These are phyloP conservation scores for Leccinum laetum DNA, from an alignment of 1,284 basidiomycete species.

Conservation along the genomic window DNA sequence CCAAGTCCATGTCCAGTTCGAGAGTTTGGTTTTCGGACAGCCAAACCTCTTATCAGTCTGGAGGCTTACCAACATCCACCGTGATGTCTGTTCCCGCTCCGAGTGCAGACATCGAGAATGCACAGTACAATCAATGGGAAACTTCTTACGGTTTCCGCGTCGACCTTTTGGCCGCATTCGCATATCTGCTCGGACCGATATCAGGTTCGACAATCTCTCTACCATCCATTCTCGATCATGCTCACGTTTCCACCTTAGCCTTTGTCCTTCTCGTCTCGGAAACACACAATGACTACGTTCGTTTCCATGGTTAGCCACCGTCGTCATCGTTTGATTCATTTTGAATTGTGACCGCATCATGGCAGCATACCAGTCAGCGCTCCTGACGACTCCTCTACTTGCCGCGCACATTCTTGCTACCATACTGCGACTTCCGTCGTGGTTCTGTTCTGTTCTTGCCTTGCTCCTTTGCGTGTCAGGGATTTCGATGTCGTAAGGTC, in stretches of 20 bases:
- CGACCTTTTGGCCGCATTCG: constrained; percentile 66
- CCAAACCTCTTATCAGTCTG: constrained; percentile 66
- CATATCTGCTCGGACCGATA: constrained; percentile 73
- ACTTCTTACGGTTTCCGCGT: constrained; percentile 68
- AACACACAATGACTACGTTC: constrained; percentile 78
- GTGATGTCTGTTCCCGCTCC: constrained; percentile 42
- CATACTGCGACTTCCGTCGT: constrained; percentile 48
- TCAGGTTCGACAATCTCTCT: constrained; percentile 52
- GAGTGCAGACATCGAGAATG: constrained; percentile 40
- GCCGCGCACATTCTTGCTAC: constrained; percentile 60
- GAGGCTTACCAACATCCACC: constrained; percentile 60
- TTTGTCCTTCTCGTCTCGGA: constrained; percentile 71
- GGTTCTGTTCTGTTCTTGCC: constrained; percentile 48
- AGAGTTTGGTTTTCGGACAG: constrained; percentile 54
- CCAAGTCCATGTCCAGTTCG: constrained; percentile 35
- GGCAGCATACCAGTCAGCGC: constrained; percentile 78
- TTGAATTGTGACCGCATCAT: constrained; percentile 7
- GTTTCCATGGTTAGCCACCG: constrained; percentile 66
- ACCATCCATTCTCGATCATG: constrained; percentile 1
- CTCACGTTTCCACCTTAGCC: constrained; percentile 41
- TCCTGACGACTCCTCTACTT: constrained; percentile 67
- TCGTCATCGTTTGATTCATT: constrained; percentile 2
- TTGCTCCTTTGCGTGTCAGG: constrained; percentile 42
- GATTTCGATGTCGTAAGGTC: constrained; percentile 57
- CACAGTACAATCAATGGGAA: constrained; percentile 67